Percentiles rank a stretch among this genome's conserved stretches.
Evolutionary conservation across 805 yeast genomes (phyloP).

Genomic region (Priceomyces fermenticarens): DNA sequence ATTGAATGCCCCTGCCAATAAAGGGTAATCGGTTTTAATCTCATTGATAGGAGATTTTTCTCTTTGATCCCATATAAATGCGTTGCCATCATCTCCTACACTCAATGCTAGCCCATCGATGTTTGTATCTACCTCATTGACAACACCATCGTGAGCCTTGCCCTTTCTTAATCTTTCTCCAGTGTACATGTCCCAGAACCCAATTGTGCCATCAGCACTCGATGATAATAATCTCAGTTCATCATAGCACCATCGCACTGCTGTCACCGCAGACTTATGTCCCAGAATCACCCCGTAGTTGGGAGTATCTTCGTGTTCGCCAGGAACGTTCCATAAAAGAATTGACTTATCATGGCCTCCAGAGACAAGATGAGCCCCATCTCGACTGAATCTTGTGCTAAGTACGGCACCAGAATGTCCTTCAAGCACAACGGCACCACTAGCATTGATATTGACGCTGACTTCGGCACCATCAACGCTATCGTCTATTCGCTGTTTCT

Average conservation of each 20-base stretch:
- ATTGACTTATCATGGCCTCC: constrained; percentile 60
- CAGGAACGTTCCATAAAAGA: constrained; percentile 44
- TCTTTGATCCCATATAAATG: constrained; percentile 64
- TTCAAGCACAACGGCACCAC: constrained; percentile 35
- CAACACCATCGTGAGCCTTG: constrained; percentile 47
- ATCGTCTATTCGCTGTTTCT: constrained; percentile 23
- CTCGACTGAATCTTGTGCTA: constrained; percentile 47
- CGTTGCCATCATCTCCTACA: constrained; percentile 65
- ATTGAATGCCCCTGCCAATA: constrained; percentile 44
- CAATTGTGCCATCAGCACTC: constrained; percentile 61
- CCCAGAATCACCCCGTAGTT: constrained; percentile 50
- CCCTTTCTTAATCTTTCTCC: constrained; percentile 55
- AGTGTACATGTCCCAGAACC: constrained; percentile 59
- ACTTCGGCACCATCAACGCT: background rate
- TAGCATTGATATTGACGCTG: constrained; percentile 15
- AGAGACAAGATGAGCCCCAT: constrained; percentile 56
- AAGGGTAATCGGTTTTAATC: constrained; percentile 53
- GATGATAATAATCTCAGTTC: constrained; percentile 42
- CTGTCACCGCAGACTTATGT: constrained; percentile 65
- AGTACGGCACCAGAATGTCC: constrained; percentile 57
- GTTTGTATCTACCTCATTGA: constrained; percentile 51
- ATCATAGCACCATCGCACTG: constrained; percentile 51
- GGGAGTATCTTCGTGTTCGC: constrained; percentile 15
- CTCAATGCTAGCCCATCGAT: constrained; percentile 36
- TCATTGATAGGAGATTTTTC: constrained; percentile 40